Evolutionary conservation across 73 alveolate genomes (phyloP), one percentile per base, ranked within the genome.

Genomic region (Paramecium biaurelia): DNA sequence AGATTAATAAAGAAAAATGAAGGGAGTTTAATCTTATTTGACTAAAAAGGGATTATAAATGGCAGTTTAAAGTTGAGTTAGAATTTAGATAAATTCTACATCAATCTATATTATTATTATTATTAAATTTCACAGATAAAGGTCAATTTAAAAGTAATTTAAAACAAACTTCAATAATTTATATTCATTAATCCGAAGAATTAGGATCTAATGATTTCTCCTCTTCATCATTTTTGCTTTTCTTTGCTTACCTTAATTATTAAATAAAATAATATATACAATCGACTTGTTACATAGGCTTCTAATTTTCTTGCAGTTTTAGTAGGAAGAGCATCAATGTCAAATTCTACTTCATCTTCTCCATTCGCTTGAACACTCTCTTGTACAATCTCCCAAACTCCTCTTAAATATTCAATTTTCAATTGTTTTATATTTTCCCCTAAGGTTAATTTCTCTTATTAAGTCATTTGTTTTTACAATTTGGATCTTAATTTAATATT

Each of bases 381-480:
- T 30, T 41, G 20, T 11, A 90, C 95, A 0, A 90, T 90, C 23
- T 90, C 86, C 93, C 86, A 79, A 42, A 90, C 95, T 20, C 95
- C 95, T 84, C 76, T 90, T 37, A 90, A 56, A 41, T 90, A 56
- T 84, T 90, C 89, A 37, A 88, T 58, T 18, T 90, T 72, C 28
- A 90, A 76, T 30, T 85, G 32, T 14, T 67, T 90, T 23, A 90
- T 90, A 68, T 85, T 90, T 53, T 37, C 42, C 28, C 95, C 86
- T 21, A 90, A 32, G 12, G 21, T 23, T 85, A 32, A 11, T 85
- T 90, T 90, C 56, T 90, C 95, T 23, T 47, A 24, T 24, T 41
- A 79, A 28, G 93, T 34, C 93, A 90, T 79, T 43, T 38, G 34
- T 5, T 43, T 47, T 20, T 14, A 24, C 24, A 38, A 21, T 37